These are phyloP conservation scores for Paraleonurus japonicus DNA, from an alignment of 257 asterid species.

Conservation along the genomic window DNA sequence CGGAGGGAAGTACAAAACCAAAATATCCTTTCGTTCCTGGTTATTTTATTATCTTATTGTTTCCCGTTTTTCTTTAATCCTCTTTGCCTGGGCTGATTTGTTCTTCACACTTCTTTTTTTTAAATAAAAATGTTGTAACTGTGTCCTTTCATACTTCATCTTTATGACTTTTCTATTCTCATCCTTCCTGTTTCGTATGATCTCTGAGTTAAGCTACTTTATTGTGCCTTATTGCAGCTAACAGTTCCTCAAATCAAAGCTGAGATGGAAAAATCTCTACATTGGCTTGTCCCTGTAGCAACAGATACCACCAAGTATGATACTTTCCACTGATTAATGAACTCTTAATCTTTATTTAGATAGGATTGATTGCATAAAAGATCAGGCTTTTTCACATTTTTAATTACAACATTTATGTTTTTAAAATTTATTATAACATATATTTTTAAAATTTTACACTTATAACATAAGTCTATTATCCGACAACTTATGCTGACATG, in stretches of 20 bases:
- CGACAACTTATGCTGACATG: too few species aligned
- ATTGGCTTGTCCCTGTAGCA: slow-evolving; percentile 95
- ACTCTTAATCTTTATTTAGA: neutral
- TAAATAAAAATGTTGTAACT: neutral
- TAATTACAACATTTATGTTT: too few species aligned
- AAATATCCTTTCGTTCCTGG: neutral
- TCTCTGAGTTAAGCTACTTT: slow-evolving; percentile 19
- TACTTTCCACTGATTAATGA: neutral
- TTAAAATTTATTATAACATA: too few species aligned
- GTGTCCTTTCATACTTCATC: neutral
- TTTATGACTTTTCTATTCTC: neutral
- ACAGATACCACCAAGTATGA: slow-evolving; percentile 84
- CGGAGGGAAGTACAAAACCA: too few species aligned
- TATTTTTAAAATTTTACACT: too few species aligned
- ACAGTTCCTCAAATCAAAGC: slow-evolving; percentile 78
- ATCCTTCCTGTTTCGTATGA: slow-evolving; percentile 2
- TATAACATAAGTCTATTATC: too few species aligned
- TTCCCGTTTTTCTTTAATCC: neutral
- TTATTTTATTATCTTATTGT: neutral
- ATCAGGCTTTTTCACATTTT: too few species aligned
- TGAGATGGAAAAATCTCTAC: slow-evolving; percentile 92
- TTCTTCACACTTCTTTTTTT: neutral
- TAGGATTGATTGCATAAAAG: neutral
- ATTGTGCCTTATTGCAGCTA: slow-evolving; percentile 51
- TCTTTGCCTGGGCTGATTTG: neutral